These are phyloP conservation scores for Silene noctiflora DNA, from an alignment of 179 eudicot genomes.

Conservation along the genomic window DNA sequence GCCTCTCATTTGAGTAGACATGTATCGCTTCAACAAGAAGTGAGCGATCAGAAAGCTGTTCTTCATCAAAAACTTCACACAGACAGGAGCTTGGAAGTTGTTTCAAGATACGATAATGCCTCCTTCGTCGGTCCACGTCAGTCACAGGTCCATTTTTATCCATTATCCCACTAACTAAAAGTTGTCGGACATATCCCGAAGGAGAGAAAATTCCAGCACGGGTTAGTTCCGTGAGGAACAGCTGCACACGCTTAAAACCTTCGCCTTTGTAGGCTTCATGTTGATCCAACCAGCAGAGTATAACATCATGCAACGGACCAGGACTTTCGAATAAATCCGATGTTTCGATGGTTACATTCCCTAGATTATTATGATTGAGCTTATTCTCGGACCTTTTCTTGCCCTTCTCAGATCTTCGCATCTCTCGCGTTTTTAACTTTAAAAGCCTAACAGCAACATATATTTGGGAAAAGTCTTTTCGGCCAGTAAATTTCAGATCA, in stretches of 20 bases:
- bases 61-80: conserved; percentile 60
- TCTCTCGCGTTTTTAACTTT: conserved; percentile 57
- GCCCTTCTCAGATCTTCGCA: conserved; percentile 37
- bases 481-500: conserved; percentile 74
- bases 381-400: conserved; percentile 27
- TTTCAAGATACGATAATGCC: conserved; percentile 73
- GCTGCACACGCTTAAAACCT: conserved; percentile 70
- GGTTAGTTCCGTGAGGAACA: conserved; percentile 66
- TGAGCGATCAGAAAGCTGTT: conserved; percentile 42
- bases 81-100: conserved; percentile 69
- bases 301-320: conserved; percentile 79
- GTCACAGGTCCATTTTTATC: conserved; percentile 48
- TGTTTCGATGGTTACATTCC: conserved; percentile 29
- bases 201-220: conserved; percentile 78
- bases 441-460: conserved; percentile 69
- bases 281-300: conserved; percentile 94
- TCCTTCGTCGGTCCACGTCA: conserved; percentile 48
- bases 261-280: conserved; percentile 73
- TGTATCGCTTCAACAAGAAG: conserved; percentile 53
- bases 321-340: conserved; percentile 76
- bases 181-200: conserved; percentile 77
- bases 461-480: conserved; percentile 80
- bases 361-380: conserved; percentile 11
- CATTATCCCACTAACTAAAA: conserved; percentile 79
- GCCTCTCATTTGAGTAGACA: conserved; percentile 80